phyloP scores from a whole-genome alignment of 345 rosid species.

The Populus nigra region DNA sequence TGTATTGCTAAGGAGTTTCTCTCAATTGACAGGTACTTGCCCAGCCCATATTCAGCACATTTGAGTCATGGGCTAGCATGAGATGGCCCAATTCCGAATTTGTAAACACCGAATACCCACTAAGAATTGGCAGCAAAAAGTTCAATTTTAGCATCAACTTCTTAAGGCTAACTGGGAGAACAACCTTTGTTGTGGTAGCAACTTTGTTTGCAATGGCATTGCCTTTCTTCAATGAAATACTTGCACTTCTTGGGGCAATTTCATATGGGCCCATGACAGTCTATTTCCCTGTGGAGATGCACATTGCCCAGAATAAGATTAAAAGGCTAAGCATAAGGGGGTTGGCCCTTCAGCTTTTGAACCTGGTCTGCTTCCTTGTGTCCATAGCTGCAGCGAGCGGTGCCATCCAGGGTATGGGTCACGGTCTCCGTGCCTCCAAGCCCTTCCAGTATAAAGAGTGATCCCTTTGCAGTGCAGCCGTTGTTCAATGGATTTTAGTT shows the following conservation, averaged over 20 bases:
- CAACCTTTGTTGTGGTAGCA: conserved; percentile 10
- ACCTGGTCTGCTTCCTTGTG: conserved; percentile 20
- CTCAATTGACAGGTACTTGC: conserved; percentile 10
- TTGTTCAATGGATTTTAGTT: no score
- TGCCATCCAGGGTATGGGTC: conserved; percentile 25
- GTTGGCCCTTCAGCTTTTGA: conserved; percentile 17
- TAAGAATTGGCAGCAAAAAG: background rate
- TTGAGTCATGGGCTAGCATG: conserved; percentile 21
- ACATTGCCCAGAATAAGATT: conserved; percentile 22
- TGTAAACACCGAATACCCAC: background rate
- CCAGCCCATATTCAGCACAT: conserved; percentile 16
- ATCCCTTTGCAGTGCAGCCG: background rate
- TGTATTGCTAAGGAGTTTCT: background rate
- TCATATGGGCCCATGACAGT: conserved; percentile 29
- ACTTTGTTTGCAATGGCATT: conserved; percentile 27
- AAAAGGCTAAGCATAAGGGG: conserved; percentile 3
- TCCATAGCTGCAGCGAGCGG: conserved; percentile 15
- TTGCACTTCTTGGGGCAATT: conserved; percentile 27
- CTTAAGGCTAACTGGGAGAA: conserved; percentile 29
- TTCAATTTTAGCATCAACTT: background rate
- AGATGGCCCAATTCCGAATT: conserved; percentile 23
- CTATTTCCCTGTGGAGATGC: conserved; percentile 31
- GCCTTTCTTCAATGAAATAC: conserved; percentile 32
- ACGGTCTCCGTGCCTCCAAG: conserved; percentile 3
- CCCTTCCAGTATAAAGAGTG: conserved; percentile 8